Conservation (phyloP, 83 land plant genomes). For the Diphasiastrum complanatum region DNA sequence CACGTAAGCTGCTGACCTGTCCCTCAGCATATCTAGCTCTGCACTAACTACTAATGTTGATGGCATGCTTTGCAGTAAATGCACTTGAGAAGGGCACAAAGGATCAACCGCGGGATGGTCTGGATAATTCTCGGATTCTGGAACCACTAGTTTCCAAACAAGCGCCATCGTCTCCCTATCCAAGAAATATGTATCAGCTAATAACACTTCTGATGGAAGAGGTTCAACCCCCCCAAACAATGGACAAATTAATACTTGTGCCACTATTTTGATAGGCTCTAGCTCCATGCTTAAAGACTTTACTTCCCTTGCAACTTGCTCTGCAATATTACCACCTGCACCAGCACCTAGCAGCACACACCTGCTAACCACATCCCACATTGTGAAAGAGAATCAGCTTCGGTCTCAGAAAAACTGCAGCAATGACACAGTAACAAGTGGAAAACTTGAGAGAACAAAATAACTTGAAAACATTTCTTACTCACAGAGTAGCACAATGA, state of each 20-base stretch:
- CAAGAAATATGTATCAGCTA: constrained; percentile 8
- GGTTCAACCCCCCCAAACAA: background rate
- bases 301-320: background rate
- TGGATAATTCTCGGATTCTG: background rate
- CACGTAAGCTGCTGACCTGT: too few relatives aligned
- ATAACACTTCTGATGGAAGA: constrained; percentile 1
- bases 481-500: too few relatives aligned
- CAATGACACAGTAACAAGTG: too few relatives aligned
- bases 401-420: too few relatives aligned
- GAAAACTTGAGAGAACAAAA: too few relatives aligned
- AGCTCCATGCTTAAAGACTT: background rate
- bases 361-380: too few relatives aligned
- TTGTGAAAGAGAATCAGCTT: too few relatives aligned
- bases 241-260: constrained; percentile 4
- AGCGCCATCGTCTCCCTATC: constrained; percentile 7
- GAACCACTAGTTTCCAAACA: constrained; percentile 4
- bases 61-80: background rate
- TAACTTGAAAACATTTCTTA: too few relatives aligned
- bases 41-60: constrained; percentile 11
- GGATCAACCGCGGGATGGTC: constrained; percentile 10
- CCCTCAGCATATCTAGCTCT: constrained; percentile 15
- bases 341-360: constrained; percentile 8
- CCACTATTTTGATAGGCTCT: constrained; percentile 5
- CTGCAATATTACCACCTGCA: constrained; percentile 8
- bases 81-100: background rate